These are phyloP conservation scores for Pythium oligandrum DNA, from an alignment of 352 stramenopile species.

Conservation along the genomic window DNA sequence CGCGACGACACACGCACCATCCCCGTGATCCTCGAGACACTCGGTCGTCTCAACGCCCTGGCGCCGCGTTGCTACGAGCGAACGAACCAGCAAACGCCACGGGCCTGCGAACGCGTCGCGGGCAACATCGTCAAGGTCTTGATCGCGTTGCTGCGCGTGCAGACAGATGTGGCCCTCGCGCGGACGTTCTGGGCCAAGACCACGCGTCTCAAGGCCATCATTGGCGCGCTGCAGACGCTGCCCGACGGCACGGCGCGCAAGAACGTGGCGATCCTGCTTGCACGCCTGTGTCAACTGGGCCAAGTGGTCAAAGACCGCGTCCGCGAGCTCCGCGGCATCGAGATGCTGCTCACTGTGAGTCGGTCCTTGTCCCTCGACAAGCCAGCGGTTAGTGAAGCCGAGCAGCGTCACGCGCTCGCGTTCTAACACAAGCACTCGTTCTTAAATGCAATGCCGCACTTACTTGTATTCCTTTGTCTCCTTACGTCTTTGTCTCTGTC, in stretches of 20 bases:
- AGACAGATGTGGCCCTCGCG: conserved; percentile 9
- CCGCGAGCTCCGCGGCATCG: conserved; percentile 59
- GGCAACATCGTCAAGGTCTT: conserved; percentile 69
- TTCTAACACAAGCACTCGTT: conserved; percentile 3
- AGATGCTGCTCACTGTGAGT: conserved; percentile 75
- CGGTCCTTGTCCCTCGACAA: conserved; percentile 23
- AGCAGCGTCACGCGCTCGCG: conserved; percentile 5
- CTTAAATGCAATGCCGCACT: too few relatives aligned
- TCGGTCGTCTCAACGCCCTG: conserved; percentile 28
- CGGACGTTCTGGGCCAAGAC: conserved; percentile 21
- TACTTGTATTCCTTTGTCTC: too few relatives aligned
- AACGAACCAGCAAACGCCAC: neutral
- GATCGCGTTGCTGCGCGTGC: conserved; percentile 38
- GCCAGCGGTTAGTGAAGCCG: neutral
- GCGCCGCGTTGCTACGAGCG: conserved; percentile 11
- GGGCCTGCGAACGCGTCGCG: conserved; percentile 40
- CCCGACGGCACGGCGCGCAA: conserved; percentile 53
- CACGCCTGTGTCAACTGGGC: conserved; percentile 54
- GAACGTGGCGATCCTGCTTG: conserved; percentile 75
- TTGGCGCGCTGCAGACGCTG: conserved; percentile 38
- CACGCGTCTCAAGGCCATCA: conserved; percentile 25
- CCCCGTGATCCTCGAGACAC: conserved; percentile 32
- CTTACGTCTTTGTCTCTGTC: neutral
- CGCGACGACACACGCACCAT: conserved; percentile 23
- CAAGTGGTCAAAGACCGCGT: conserved; percentile 42